phyloP scores from a whole-genome alignment of 2,329 filamentous ascomycete species.

The Lachnellula hyalina region DNA sequence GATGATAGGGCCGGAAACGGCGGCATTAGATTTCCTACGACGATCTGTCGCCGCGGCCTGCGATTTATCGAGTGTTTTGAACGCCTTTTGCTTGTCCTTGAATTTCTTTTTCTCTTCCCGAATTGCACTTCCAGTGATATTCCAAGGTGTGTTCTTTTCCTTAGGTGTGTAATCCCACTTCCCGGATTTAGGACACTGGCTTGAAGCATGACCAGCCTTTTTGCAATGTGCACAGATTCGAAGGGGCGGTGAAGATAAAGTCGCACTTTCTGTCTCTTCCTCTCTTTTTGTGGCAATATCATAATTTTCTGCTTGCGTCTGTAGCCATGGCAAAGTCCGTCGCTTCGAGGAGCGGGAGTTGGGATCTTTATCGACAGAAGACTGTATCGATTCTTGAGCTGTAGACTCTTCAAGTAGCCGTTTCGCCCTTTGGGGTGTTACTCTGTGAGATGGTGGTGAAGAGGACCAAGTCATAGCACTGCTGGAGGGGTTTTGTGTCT shows the following conservation, averaged over 20 bases:
- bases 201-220: conserved; percentile 14
- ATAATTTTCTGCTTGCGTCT: conserved; percentile 30
- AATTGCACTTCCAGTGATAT: conserved; percentile 66
- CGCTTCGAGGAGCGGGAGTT: conserved; percentile 34
- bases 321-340: conserved; percentile 29
- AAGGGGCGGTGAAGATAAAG: conserved; percentile 10
- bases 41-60: conserved; percentile 42
- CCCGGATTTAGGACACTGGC: conserved; percentile 13
- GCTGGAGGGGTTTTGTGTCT: conserved; percentile 22
- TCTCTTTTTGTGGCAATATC: conserved; percentile 14
- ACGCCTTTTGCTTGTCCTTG: conserved; percentile 54
- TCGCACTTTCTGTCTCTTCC: conserved; percentile 16
- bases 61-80: conserved; percentile 36
- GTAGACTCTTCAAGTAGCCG: conserved; percentile 10
- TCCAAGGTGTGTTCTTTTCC: conserved; percentile 53
- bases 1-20: conserved; percentile 27
- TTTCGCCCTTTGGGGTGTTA: conserved; percentile 26
- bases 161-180: conserved; percentile 22
- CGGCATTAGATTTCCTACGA: conserved; percentile 37
- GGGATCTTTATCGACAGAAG: conserved; percentile 7
- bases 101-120: conserved; percentile 76
- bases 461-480: conserved; percentile 35
- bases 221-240: conserved; percentile 19
- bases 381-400: conserved; percentile 2
- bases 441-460: conserved; percentile 42